Evolutionary conservation across 1,284 basidiomycete species (phyloP).

Genomic region (Gymnopus androsaceus): DNA sequence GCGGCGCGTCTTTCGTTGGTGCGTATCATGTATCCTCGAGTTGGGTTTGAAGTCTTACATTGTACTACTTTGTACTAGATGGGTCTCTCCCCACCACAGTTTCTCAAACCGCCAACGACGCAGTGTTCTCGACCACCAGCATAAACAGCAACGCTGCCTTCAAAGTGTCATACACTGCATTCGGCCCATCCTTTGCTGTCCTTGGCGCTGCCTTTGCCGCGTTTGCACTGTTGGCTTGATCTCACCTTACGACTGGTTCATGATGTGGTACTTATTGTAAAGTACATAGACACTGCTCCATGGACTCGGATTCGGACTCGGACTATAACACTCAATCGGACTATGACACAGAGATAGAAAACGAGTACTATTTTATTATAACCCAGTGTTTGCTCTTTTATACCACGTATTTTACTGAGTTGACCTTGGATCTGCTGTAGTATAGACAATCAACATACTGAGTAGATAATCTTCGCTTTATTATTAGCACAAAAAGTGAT

Average conservation of each 20-base stretch:
- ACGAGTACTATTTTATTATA: no score
- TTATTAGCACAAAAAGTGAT: no score
- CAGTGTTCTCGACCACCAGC: constrained; percentile 15
- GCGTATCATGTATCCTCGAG: constrained; percentile 19
- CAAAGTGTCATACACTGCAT: neutral
- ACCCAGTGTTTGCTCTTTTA: no score
- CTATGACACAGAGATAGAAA: no score
- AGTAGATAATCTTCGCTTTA: no score
- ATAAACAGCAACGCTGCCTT: neutral
- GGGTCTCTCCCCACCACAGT: constrained; percentile 7
- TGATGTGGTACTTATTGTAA: neutral
- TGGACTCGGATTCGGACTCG: neutral
- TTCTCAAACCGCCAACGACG: constrained; percentile 18
- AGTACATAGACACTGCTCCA: neutral
- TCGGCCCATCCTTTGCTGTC: constrained; percentile 1
- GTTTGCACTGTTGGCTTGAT: constrained; percentile 11
- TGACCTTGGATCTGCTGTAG: no score
- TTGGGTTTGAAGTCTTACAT: constrained; percentile 8
- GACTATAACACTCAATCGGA: no score
- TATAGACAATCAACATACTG: no score
- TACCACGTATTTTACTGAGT: no score
- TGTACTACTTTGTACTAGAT: no score
- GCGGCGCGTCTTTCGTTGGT: constrained; percentile 49
- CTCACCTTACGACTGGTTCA: neutral
- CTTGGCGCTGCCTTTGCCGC: constrained; percentile 1